Evolutionary conservation across 2,329 filamentous ascomycete genomes (phyloP).

Genomic region (Colletotrichum euphorbiae): DNA sequence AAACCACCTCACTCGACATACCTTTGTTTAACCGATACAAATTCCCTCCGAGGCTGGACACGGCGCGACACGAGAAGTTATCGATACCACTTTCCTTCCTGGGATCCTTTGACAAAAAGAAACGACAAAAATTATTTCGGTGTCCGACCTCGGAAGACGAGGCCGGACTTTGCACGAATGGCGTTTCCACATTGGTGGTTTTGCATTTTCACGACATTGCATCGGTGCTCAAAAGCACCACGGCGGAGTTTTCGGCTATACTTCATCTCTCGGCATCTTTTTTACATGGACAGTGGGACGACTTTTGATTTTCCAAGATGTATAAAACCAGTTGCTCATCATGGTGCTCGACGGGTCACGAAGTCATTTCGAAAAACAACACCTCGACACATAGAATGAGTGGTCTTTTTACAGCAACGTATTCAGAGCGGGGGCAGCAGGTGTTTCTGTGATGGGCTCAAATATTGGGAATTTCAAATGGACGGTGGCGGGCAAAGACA

Average conservation of each 20-base stretch:
- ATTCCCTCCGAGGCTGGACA: slow-evolving; percentile 43
- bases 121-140: slow-evolving; percentile 39
- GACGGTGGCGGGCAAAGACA: slow-evolving; percentile 50
- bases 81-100: slow-evolving; percentile 58
- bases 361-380: slow-evolving; percentile 53
- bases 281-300: slow-evolving; percentile 51
- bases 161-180: slow-evolving; percentile 58
- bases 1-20: slow-evolving; percentile 63
- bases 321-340: slow-evolving; percentile 54
- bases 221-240: slow-evolving; percentile 57
- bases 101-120: slow-evolving; percentile 40
- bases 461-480: slow-evolving; percentile 46
- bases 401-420: slow-evolving; percentile 48
- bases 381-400: slow-evolving; percentile 64
- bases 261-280: slow-evolving; percentile 44
- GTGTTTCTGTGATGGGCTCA: slow-evolving; percentile 53
- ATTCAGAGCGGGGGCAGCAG: slow-evolving; percentile 47
- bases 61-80: slow-evolving; percentile 56
- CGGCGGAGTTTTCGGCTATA: slow-evolving; percentile 57
- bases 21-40: slow-evolving; percentile 49
- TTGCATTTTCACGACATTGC: slow-evolving; percentile 61
- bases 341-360: slow-evolving; percentile 40
- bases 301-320: slow-evolving; percentile 53
- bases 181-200: slow-evolving; percentile 54
- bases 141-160: slow-evolving; percentile 47